These are phyloP conservation scores for Hanseniaspora guilliermondii DNA, from an alignment of 805 yeast genomes.

Conservation along the genomic window DNA sequence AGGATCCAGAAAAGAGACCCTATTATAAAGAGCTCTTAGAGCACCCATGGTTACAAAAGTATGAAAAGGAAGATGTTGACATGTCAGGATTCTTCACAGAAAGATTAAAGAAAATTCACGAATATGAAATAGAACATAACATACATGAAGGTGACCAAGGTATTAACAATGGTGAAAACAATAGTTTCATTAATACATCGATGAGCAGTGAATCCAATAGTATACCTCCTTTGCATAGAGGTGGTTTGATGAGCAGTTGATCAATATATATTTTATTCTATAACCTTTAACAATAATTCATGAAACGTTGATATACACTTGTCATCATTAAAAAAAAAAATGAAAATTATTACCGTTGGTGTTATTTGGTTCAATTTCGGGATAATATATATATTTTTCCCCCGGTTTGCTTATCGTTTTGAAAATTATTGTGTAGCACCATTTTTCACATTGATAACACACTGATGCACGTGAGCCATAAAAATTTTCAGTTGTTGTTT, in stretches of 20 bases:
- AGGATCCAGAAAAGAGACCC: conserved; percentile 72
- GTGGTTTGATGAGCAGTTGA: conserved; percentile 21
- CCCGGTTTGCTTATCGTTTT: not conserved
- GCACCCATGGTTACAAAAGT: conserved; percentile 71
- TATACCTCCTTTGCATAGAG: conserved; percentile 30
- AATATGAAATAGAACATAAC: conserved; percentile 20
- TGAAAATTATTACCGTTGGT: too few species aligned
- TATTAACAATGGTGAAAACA: not conserved
- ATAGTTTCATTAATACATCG: conserved; percentile 2
- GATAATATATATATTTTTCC: not conserved
- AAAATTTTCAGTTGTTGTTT: not conserved
- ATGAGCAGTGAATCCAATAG: conserved; percentile 18
- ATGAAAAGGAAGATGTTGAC: conserved; percentile 31
- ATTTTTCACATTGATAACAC: too few species aligned
- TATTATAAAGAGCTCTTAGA: conserved; percentile 58
- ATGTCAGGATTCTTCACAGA: conserved; percentile 30
- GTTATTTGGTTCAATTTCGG: too few species aligned
- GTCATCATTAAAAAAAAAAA: too few species aligned
- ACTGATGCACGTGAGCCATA: too few species aligned
- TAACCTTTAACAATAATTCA: not conserved
- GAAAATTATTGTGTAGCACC: too few species aligned
- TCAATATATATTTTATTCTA: not conserved
- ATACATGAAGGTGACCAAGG: not conserved
- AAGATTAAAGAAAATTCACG: conserved; percentile 26
- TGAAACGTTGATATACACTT: too few species aligned